Percentiles rank a stretch among this genome's conserved stretches.
phyloP scores from a whole-genome alignment of 176 grass and related monocot genomes.

The Musa acuminata region DNA sequence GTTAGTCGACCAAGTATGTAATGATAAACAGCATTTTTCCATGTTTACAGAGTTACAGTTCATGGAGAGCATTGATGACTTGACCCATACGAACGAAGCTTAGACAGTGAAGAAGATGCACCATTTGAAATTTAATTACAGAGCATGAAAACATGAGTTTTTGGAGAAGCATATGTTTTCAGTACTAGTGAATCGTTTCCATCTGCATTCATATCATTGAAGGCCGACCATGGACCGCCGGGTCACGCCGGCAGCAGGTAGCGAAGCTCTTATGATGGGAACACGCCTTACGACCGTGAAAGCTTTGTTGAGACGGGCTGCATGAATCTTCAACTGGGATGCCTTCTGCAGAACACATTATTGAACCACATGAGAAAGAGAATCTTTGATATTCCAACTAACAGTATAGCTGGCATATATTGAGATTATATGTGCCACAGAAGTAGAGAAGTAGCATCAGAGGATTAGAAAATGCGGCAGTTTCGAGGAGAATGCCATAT shows the following conservation, averaged over 20 bases:
- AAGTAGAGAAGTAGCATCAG: too few species aligned
- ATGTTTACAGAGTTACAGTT: too few species aligned
- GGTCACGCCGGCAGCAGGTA: conserved; percentile 42
- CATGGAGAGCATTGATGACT: too few species aligned
- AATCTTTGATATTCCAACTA: neutral
- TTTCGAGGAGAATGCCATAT: too few species aligned
- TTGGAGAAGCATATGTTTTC: neutral
- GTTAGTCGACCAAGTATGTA: too few species aligned
- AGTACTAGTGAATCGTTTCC: neutral
- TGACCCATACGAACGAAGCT: neutral
- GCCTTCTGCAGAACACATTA: conserved; percentile 38
- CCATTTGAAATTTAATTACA: neutral
- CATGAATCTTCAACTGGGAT: conserved; percentile 53
- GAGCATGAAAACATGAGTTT: neutral
- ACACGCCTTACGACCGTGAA: conserved; percentile 28
- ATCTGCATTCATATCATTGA: conserved; percentile 20
- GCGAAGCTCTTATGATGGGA: conserved; percentile 43
- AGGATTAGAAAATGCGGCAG: too few species aligned
- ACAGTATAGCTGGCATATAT: neutral
- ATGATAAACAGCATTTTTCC: too few species aligned
- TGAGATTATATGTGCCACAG: neutral
- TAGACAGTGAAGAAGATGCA: neutral
- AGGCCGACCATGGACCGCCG: conserved; percentile 57
- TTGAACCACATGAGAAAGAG: neutral
- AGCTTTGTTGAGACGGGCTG: conserved; percentile 53